A percentile compares a stretch with the other conserved stretches of the same genome.
Evolutionary conservation across 73 alveolate species (phyloP).

Genomic region (Paramecium caudatum): DNA sequence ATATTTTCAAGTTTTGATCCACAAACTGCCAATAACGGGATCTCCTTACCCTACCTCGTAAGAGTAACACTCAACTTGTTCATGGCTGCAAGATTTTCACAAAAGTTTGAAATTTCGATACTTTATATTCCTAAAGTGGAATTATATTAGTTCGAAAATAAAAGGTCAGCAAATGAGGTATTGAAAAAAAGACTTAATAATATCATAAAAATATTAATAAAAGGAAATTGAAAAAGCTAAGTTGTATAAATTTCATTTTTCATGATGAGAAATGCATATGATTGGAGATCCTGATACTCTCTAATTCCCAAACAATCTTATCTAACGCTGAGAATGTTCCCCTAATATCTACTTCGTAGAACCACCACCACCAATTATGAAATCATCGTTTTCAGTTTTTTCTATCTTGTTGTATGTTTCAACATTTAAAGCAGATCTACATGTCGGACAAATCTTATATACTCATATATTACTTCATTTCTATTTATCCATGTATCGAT

Average conservation of each 20-base stretch:
- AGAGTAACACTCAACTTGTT: slow-evolving; percentile 7
- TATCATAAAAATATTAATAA: slow-evolving; percentile 36
- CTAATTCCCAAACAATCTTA: background rate
- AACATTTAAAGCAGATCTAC: slow-evolving; percentile 33
- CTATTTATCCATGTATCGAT: slow-evolving; percentile 58
- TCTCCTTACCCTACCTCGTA: background rate
- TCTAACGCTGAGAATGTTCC: background rate
- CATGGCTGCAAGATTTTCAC: background rate
- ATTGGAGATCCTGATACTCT: background rate
- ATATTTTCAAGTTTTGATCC: background rate
- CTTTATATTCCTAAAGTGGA: background rate
- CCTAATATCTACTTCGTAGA: background rate
- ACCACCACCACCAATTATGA: background rate
- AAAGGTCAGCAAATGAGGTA: background rate
- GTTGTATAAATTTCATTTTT: too few relatives aligned
- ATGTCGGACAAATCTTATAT: background rate
- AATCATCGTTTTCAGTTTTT: background rate
- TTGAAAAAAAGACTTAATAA: too few relatives aligned
- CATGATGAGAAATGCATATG: too few relatives aligned
- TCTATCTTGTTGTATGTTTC: slow-evolving; percentile 6
- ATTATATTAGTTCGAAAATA: background rate
- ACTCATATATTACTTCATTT: background rate
- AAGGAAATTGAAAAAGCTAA: too few relatives aligned
- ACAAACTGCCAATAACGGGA: background rate
- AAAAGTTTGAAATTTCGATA: background rate